Evolutionary conservation across 306 rosid genomes (phyloP).

Genomic region (Oxytropis ochrocephala): DNA sequence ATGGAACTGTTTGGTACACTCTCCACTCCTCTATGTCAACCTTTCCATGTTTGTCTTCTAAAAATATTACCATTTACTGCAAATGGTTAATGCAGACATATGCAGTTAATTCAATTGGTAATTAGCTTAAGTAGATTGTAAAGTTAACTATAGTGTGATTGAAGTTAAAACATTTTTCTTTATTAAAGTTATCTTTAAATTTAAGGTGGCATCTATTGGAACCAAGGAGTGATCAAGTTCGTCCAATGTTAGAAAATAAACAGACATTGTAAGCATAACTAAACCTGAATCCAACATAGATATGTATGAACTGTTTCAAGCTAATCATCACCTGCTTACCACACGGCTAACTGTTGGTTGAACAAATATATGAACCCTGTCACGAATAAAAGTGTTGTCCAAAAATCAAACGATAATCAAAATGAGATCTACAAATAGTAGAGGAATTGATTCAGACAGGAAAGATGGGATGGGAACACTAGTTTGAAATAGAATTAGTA

Average conservation of each 20-base stretch:
- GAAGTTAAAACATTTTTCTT: neutral
- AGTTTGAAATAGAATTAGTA: neutral
- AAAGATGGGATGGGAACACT: neutral
- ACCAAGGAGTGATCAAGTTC: neutral
- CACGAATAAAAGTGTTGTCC: constrained; percentile 20
- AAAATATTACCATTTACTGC: neutral
- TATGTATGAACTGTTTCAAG: constrained; percentile 9
- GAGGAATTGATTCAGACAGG: neutral
- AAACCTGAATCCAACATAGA: constrained; percentile 6
- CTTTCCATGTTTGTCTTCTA: neutral
- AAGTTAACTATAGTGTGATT: neutral
- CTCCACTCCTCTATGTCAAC: too few species aligned
- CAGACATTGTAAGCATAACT: neutral
- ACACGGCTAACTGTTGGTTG: constrained; percentile 90
- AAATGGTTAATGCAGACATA: neutral
- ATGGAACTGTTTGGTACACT: too few species aligned
- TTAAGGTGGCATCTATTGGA: neutral
- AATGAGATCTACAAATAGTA: constrained; percentile 8
- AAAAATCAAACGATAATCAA: constrained; percentile 9
- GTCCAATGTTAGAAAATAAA: neutral
- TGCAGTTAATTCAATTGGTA: neutral
- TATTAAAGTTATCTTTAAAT: neutral
- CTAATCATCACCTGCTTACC: constrained; percentile 64
- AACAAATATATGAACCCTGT: constrained; percentile 88
- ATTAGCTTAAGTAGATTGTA: neutral